Evolutionary conservation across 1,284 basidiomycete genomes (phyloP).

Genomic region (Irpex lacteus): DNA sequence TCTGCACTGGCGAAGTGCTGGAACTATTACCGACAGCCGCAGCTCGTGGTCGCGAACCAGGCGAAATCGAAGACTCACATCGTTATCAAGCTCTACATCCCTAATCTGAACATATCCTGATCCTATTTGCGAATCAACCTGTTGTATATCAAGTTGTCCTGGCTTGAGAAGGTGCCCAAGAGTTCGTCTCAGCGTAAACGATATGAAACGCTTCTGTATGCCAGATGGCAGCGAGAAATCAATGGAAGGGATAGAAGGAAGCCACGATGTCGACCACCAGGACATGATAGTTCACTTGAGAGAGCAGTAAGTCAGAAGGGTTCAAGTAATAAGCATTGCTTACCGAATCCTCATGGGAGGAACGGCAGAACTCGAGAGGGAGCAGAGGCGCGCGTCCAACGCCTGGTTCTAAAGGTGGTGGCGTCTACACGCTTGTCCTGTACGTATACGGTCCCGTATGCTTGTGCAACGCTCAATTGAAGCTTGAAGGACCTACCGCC

Average conservation of each 20-base stretch:
- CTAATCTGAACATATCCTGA: constrained; percentile 86
- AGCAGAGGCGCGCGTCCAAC: background rate
- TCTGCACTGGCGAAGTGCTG: background rate
- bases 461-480: too few relatives aligned
- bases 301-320: background rate
- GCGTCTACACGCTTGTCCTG: too few relatives aligned
- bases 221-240: constrained; percentile 75
- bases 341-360: constrained; percentile 4
- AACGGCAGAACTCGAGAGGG: background rate
- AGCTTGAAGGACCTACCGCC: too few relatives aligned
- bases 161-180: constrained; percentile 86
- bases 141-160: constrained; percentile 82
- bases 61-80: constrained; percentile 47
- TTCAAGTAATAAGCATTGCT: background rate
- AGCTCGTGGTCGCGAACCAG: background rate
- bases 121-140: constrained; percentile 91
- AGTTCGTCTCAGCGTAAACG: constrained; percentile 81
- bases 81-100: constrained; percentile 75
- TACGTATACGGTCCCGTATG: too few relatives aligned
- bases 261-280: constrained; percentile 49
- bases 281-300: constrained; percentile 24
- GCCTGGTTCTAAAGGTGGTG: background rate
- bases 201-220: constrained; percentile 87
- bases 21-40: background rate
- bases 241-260: constrained; percentile 55